These are phyloP conservation scores for Lonicera japonica DNA, from an alignment of 129 eudicot genomes.

Conservation along the genomic window DNA sequence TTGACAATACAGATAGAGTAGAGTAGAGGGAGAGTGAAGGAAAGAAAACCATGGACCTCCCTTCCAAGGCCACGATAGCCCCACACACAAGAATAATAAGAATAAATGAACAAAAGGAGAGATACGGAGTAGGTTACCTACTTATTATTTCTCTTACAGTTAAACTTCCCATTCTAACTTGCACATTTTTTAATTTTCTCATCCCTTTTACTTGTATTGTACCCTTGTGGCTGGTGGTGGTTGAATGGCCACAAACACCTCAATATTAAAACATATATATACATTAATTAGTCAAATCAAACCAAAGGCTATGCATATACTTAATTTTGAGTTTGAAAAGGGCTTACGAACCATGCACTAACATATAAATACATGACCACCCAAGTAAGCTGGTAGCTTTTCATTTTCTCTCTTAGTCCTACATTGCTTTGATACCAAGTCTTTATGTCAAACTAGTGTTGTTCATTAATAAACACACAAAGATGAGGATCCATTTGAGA, in stretches of 20 bases:
- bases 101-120: background rate
- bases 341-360: conserved; percentile 40
- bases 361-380: conserved; percentile 13
- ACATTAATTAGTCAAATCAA: no score
- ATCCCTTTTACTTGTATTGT: background rate
- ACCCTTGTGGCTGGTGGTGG: no score
- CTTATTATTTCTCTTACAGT: conserved; percentile 3
- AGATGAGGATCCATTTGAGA: conserved; percentile 28
- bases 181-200: conserved; percentile 6
- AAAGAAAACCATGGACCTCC: no score
- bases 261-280: no score
- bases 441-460: background rate
- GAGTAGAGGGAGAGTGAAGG: no score
- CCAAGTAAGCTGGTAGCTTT: conserved; percentile 53
- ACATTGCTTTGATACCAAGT: conserved; percentile 41
- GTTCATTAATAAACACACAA: conserved; percentile 9
- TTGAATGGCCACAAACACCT: no score
- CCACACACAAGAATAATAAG: no score
- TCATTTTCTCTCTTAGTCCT: conserved; percentile 44
- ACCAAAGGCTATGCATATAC: conserved; percentile 13
- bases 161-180: conserved; percentile 28
- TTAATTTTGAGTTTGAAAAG: conserved; percentile 22
- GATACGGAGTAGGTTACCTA: conserved; percentile 47
- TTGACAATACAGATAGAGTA: no score
- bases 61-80: no score